Evolutionary conservation across 2,329 filamentous ascomycete species (phyloP).

Genomic region (Claviceps sorghi): DNA sequence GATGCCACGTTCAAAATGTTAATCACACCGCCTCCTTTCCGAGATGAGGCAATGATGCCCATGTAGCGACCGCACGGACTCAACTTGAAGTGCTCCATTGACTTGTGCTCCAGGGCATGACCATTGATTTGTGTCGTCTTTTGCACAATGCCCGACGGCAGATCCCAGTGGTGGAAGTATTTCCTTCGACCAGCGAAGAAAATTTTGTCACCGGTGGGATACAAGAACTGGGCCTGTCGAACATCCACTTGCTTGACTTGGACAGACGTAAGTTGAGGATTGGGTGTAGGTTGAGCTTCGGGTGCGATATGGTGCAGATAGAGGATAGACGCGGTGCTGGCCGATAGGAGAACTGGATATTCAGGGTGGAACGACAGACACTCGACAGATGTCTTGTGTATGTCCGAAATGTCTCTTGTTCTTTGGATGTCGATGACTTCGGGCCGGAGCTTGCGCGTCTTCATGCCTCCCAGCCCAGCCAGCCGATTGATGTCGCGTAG

Average conservation of each 20-base stretch:
- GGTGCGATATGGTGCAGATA: slow-evolving; percentile 81
- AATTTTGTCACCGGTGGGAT: slow-evolving; percentile 58
- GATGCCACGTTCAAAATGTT: slow-evolving; percentile 70
- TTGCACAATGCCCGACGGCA: slow-evolving; percentile 65
- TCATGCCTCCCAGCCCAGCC: slow-evolving; percentile 36
- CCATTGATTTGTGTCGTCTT: slow-evolving; percentile 66
- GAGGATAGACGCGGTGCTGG: slow-evolving; percentile 70
- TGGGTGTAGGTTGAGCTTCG: slow-evolving; percentile 58
- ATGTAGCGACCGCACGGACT: slow-evolving; percentile 80
- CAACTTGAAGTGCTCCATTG: slow-evolving; percentile 80
- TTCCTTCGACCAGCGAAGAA: slow-evolving; percentile 77
- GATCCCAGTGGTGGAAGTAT: slow-evolving; percentile 92
- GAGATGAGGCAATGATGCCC: slow-evolving; percentile 63
- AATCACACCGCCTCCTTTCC: slow-evolving; percentile 76
- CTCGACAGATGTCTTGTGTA: slow-evolving; percentile 64
- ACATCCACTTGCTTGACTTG: slow-evolving; percentile 77
- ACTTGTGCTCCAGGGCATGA: slow-evolving; percentile 67
- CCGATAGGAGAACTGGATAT: slow-evolving; percentile 78
- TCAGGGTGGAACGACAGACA: slow-evolving; percentile 81
- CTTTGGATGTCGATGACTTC: slow-evolving; percentile 85
- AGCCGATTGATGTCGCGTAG: slow-evolving; percentile 62
- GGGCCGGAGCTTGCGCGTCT: slow-evolving; percentile 61
- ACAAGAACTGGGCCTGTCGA: slow-evolving; percentile 67
- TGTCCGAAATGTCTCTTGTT: slow-evolving; percentile 68
- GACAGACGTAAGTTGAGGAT: slow-evolving; percentile 79